Evolutionary conservation across 2,329 filamentous ascomycete species (phyloP).

Genomic region (Beauveria varroae): DNA sequence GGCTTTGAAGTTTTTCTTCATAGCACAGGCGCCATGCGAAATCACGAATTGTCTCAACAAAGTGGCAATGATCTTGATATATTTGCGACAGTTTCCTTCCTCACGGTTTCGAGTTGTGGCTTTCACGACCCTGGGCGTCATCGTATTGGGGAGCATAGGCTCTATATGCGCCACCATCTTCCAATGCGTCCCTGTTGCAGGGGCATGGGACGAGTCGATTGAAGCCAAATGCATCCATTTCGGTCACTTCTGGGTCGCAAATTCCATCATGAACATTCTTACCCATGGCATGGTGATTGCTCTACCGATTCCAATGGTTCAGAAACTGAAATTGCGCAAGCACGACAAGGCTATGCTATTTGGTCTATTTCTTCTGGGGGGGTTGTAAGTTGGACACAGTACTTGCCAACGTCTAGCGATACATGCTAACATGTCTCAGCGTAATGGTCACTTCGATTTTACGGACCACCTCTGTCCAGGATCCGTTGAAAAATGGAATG

Average conservation of each 20-base stretch:
- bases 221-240: conserved; percentile 35
- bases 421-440: conserved; percentile 7
- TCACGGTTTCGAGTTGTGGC: conserved; percentile 31
- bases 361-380: conserved; percentile 29
- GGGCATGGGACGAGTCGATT: conserved; percentile 33
- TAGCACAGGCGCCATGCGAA: conserved; percentile 43
- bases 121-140: conserved; percentile 29
- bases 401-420: too few relatives aligned
- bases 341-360: conserved; percentile 27
- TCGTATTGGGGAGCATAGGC: conserved; percentile 33
- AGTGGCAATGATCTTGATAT: conserved; percentile 40
- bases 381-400: conserved; percentile 22
- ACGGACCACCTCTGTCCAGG: conserved; percentile 27
- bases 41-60: conserved; percentile 43
- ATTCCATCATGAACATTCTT: conserved; percentile 32
- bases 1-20: conserved; percentile 33
- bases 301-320: conserved; percentile 28
- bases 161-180: conserved; percentile 35
- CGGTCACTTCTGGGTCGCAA: conserved; percentile 36
- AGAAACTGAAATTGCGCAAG: conserved; percentile 23
- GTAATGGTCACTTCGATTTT: conserved; percentile 29
- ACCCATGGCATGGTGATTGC: conserved; percentile 30
- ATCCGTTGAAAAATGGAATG: conserved; percentile 23
- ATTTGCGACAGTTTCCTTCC: conserved; percentile 41
- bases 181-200: conserved; percentile 37